phyloP scores from a whole-genome alignment of 2,329 filamentous ascomycete species.

The Trichoderma sp. region DNA sequence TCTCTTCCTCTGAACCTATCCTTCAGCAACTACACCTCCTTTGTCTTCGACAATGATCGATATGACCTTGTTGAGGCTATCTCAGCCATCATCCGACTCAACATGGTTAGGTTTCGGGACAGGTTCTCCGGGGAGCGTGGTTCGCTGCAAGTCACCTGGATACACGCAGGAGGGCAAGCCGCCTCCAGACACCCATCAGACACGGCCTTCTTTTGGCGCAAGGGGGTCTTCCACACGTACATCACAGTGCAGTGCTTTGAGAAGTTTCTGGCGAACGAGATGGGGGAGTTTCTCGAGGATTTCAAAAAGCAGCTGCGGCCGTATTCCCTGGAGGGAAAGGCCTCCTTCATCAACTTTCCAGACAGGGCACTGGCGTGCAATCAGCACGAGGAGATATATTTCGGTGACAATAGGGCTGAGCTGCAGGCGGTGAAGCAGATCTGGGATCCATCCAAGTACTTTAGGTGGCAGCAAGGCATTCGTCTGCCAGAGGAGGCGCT shows the following conservation, averaged over 20 bases:
- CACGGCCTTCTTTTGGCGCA: conserved; percentile 41
- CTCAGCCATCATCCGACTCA: not conserved
- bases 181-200: not conserved
- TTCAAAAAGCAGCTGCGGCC: conserved; percentile 34
- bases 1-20: conserved; percentile 31
- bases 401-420: conserved; percentile 35
- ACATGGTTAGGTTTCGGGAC: conserved; percentile 31
- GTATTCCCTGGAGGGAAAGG: conserved; percentile 32
- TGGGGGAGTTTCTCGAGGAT: conserved; percentile 32
- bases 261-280: conserved; percentile 39
- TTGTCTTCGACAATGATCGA: conserved; percentile 15
- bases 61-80: conserved; percentile 29
- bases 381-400: conserved; percentile 38
- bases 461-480: conserved; percentile 37
- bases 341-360: conserved; percentile 40
- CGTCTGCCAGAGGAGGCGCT: conserved; percentile 19
- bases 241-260: conserved; percentile 39
- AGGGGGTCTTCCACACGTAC: conserved; percentile 36
- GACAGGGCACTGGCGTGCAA: conserved; percentile 28
- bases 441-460: conserved; percentile 38
- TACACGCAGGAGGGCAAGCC: conserved; percentile 36
- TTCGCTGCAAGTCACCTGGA: conserved; percentile 35
- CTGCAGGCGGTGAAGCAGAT: conserved; percentile 36
- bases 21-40: conserved; percentile 38
- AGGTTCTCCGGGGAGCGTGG: conserved; percentile 31